Conservation (phyloP, 2,329 filamentous ascomycete species). For the Alternaria triticimaculans region DNA sequence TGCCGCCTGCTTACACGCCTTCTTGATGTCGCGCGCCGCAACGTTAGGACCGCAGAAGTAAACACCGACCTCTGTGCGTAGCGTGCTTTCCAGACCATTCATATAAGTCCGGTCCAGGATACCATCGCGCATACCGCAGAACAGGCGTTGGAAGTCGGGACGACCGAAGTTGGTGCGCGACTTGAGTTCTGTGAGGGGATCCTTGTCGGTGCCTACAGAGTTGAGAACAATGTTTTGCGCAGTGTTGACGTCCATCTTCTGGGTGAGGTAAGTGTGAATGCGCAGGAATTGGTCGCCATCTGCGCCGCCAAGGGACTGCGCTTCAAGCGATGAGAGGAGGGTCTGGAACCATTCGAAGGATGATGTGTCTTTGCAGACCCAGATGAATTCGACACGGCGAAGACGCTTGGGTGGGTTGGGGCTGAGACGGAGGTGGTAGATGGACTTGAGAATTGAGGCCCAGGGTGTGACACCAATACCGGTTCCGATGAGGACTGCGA, state of each 20-base stretch:
- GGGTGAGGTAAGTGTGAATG: conserved; percentile 97
- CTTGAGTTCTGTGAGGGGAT: conserved; percentile 91
- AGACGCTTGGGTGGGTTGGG: conserved; percentile 90
- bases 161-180: conserved; percentile 92
- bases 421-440: conserved; percentile 91
- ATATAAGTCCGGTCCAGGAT: conserved; percentile 87
- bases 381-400: conserved; percentile 96
- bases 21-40: conserved; percentile 81
- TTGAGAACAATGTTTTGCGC: conserved; percentile 97
- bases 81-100: conserved; percentile 75
- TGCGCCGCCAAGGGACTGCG: conserved; percentile 71
- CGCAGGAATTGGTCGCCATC: conserved; percentile 87
- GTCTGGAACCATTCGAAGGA: conserved; percentile 99
- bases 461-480: conserved; percentile 88
- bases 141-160: conserved; percentile 83
- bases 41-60: conserved; percentile 95
- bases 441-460: conserved; percentile 92
- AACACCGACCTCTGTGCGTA: conserved; percentile 87
- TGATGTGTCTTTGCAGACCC: conserved; percentile 94
- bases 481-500: conserved; percentile 83
- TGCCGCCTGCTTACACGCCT: conserved; percentile 75
- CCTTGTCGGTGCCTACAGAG: conserved; percentile 83
- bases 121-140: conserved; percentile 84
- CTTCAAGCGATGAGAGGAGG: conserved; percentile 86
- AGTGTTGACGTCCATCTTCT: conserved; percentile 89